Conservation (phyloP, 2,329 filamentous ascomycete genomes). For the Xylaria sp. region DNA sequence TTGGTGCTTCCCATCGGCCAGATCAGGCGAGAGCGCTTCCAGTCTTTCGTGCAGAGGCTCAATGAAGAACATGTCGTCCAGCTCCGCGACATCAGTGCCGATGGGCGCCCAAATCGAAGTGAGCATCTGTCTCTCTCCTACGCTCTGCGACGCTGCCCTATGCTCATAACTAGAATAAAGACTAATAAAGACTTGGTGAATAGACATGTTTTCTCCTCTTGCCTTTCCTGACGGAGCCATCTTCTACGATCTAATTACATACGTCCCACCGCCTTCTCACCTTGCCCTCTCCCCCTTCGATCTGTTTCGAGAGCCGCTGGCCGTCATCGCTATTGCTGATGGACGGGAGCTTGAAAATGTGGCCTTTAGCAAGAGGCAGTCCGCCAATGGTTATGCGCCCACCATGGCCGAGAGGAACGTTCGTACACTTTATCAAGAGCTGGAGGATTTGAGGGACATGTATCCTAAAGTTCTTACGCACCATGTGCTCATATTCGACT, state of each 20-base stretch:
- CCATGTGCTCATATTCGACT: conserved; percentile 84
- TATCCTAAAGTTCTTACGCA: conserved; percentile 83
- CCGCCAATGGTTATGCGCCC: conserved; percentile 61
- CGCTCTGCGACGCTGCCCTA: neutral
- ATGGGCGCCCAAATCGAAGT: conserved; percentile 88
- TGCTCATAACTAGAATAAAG: neutral
- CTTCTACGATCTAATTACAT: conserved; percentile 87
- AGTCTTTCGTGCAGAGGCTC: conserved; percentile 80
- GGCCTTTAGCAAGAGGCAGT: conserved; percentile 66
- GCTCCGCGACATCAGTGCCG: conserved; percentile 86
- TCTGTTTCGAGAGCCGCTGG: conserved; percentile 84
- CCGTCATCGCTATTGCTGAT: conserved; percentile 87
- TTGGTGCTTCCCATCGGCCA: conserved; percentile 87
- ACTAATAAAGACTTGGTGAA: conserved; percentile 19
- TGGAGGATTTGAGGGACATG: conserved; percentile 76
- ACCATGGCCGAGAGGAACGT: conserved; percentile 68
- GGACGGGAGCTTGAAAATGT: conserved; percentile 73
- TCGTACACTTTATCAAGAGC: conserved; percentile 70
- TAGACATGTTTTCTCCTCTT: conserved; percentile 93
- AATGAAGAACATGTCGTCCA: conserved; percentile 83
- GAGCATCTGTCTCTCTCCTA: conserved; percentile 47
- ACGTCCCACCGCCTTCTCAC: conserved; percentile 82
- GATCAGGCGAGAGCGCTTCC: conserved; percentile 84
- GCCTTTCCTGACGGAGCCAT: conserved; percentile 88
- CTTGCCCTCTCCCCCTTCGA: conserved; percentile 88